Evolutionary conservation across 2,329 filamentous ascomycete species (phyloP).

Genomic region (Alternaria sp.): DNA sequence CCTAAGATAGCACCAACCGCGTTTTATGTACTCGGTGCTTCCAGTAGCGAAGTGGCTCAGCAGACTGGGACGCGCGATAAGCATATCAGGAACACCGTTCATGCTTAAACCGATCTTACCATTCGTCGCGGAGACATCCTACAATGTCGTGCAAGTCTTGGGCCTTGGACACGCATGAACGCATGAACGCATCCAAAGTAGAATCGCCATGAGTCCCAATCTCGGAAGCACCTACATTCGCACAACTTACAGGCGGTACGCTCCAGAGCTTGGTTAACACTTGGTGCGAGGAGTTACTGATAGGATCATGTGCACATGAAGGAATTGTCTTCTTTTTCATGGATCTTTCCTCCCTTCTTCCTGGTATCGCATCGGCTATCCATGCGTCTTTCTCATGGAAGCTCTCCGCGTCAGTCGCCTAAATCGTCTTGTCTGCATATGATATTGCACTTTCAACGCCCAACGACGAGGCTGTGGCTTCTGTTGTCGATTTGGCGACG

Average conservation of each 20-base stretch:
- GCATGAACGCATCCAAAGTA: constrained; percentile 53
- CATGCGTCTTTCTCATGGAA: constrained; percentile 38
- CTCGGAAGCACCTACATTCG: constrained; percentile 24
- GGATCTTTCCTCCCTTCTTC: constrained; percentile 24
- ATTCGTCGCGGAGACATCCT: constrained; percentile 52
- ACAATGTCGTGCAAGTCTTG: constrained; percentile 52
- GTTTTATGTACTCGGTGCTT: background rate
- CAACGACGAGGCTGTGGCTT: constrained; percentile 51
- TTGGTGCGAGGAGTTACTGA: constrained; percentile 57
- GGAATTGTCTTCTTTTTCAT: constrained; percentile 37
- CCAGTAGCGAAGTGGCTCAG: background rate
- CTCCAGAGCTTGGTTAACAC: constrained; percentile 7
- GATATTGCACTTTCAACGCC: constrained; percentile 41
- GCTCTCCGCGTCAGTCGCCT: constrained; percentile 21
- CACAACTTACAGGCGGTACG: constrained; percentile 3
- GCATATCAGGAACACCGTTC: constrained; percentile 45
- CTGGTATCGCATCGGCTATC: constrained; percentile 40
- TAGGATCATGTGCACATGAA: constrained; percentile 59
- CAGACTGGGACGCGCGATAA: constrained; percentile 24
- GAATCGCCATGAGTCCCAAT: constrained; percentile 49
- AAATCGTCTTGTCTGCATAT: constrained; percentile 51
- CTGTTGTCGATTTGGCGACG: constrained; percentile 53
- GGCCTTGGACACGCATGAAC: constrained; percentile 46
- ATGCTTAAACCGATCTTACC: constrained; percentile 51
- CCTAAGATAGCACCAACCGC: background rate